Evolutionary conservation across 2,329 filamentous ascomycete genomes (phyloP).

Genomic region (Xylaria digitata): DNA sequence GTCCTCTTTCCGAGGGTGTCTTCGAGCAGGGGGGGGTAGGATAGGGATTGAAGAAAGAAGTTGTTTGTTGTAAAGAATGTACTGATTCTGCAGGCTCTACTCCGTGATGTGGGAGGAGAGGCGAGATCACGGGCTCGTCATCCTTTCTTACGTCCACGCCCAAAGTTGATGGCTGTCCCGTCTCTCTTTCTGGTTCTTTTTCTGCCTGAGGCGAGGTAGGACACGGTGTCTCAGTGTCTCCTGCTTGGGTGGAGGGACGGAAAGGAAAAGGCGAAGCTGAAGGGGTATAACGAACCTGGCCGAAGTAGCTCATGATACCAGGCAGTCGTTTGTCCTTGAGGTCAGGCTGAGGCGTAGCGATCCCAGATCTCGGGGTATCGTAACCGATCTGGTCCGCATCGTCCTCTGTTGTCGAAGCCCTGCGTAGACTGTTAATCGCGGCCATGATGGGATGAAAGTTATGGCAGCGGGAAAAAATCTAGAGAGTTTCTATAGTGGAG

Average conservation of each 20-base stretch:
- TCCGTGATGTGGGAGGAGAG: slow-evolving; percentile 56
- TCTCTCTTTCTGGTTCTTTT: slow-evolving; percentile 44
- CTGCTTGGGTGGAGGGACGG: slow-evolving; percentile 54
- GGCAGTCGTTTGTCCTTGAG: slow-evolving; percentile 94
- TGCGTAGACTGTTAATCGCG: slow-evolving; percentile 65
- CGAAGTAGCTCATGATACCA: slow-evolving; percentile 97
- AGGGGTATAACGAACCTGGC: slow-evolving; percentile 96
- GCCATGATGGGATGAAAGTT: slow-evolving; percentile 42
- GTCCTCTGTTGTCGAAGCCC: slow-evolving; percentile 71
- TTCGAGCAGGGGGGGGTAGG: slow-evolving; percentile 69
- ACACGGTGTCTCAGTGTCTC: slow-evolving; percentile 51
- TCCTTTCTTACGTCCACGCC: slow-evolving; percentile 44
- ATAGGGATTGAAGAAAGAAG: slow-evolving; percentile 58
- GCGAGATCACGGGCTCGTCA: slow-evolving; percentile 45
- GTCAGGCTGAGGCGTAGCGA: slow-evolving; percentile 94
- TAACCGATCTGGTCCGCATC: slow-evolving; percentile 84
- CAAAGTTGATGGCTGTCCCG: slow-evolving; percentile 41
- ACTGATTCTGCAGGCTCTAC: slow-evolving; percentile 49
- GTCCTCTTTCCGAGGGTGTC: slow-evolving; percentile 57
- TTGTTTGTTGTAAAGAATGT: slow-evolving; percentile 46
- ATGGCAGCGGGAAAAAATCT: slow-evolving; percentile 8
- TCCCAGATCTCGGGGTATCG: slow-evolving; percentile 87
- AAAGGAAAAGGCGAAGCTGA: slow-evolving; percentile 62
- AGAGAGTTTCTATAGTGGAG: not conserved
- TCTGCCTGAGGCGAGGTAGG: slow-evolving; percentile 52